Base-by-base conservation (phyloP, 163 green algal genomes). In the Scenedesmus sp. region DNA sequence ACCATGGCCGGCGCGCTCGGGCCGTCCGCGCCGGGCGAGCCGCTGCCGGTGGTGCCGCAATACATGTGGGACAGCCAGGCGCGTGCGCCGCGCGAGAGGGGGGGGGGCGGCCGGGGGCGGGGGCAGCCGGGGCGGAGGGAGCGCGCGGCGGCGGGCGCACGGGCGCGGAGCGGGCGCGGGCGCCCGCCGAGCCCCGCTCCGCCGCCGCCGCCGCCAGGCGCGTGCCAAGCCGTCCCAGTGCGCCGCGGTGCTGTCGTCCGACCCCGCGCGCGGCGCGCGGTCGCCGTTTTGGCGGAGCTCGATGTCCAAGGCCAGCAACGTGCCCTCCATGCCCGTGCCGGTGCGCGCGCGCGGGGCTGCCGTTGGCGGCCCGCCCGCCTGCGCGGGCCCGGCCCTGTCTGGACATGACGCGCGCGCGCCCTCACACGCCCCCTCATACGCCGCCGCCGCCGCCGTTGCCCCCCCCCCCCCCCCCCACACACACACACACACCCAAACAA, bases 11-110 rank as follows among this genome's bases (percentile, higher is more conserved):
- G 33, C 10, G 57, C 57, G 9, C 28, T 64, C 33, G 63, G 44
- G 44, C 75, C 75, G 2, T 76, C 36, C 28, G 24, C 24, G 0
- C n/a, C 18, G 20, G 44, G 1, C 3, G 75, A 82, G 29, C 63
- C 75, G 1, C 10, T 29, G 2, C 63, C 51, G 1, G 34, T 76
- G 1, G 45, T 82, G 36, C 75, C 63, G 4, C 22, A 36, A 3
- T 67, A 69, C 63, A 47, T 65, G 34, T 74, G 63, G 48, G 33
- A 47, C 0, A 63, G 50, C 51, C 1, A 75, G 66, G 66, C 63
- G 29, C 31, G 45, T 9, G 18, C 29, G 17, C 22, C 29, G 53
- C 9, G 53, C 29, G 11, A 28, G 53, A n/a, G 10, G 53, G 53
- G 53, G 53, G 11, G 10, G 53, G 11, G 56, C n/a, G 3, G 56